Conservation (phyloP, 2,329 filamentous ascomycete species). For the Alternaria sp. region DNA sequence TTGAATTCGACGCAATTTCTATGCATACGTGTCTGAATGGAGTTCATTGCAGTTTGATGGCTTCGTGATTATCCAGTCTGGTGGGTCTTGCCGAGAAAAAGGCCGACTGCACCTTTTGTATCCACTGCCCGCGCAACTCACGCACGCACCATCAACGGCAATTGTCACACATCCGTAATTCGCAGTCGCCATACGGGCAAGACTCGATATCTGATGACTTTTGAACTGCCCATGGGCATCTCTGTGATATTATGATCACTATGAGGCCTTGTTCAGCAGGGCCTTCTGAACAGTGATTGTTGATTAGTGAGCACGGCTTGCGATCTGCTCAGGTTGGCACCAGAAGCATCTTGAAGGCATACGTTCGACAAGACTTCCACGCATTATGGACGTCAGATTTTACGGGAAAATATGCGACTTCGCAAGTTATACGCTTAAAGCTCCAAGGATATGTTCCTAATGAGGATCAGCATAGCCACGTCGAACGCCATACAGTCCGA, state of each 20-base stretch:
- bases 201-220: background rate
- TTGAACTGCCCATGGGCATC: background rate
- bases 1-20: background rate
- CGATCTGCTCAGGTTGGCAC: background rate
- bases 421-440: background rate
- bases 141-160: background rate
- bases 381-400: background rate
- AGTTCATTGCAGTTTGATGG: background rate
- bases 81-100: background rate
- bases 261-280: background rate
- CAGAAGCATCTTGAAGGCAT: background rate
- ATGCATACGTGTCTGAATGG: background rate
- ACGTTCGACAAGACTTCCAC: background rate
- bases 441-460: background rate
- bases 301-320: background rate
- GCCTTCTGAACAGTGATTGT: background rate
- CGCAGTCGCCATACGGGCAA: background rate
- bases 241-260: background rate
- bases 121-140: background rate
- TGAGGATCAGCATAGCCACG: background rate
- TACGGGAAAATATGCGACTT: background rate
- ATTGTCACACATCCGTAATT: background rate
- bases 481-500: background rate
- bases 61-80: background rate
- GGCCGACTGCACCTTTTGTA: background rate